phyloP scores from a whole-genome alignment of 2,329 filamentous ascomycete genomes.

The Diaporthe destruens region DNA sequence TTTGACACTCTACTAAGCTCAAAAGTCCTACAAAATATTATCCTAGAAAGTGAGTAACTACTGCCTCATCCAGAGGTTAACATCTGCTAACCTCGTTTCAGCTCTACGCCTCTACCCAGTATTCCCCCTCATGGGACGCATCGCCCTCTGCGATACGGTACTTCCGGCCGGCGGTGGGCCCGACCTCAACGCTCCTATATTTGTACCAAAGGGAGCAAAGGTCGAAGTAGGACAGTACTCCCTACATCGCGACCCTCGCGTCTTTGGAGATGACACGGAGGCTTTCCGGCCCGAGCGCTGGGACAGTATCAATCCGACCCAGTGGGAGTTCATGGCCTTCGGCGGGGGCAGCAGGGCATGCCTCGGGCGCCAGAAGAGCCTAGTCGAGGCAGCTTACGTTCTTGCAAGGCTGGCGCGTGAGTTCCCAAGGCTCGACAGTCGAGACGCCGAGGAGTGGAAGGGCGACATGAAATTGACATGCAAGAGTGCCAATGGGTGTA shows the following conservation, averaged over 20 bases:
- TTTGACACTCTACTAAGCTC: neutral
- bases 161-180: neutral
- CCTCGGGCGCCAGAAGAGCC: neutral
- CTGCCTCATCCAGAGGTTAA: too few relatives aligned
- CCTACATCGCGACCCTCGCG: neutral
- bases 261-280: neutral
- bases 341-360: neutral
- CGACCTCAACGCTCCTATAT: neutral
- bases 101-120: neutral
- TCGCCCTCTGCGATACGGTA: neutral
- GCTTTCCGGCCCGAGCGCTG: conserved; percentile 1
- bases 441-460: neutral
- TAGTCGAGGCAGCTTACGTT: neutral
- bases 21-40: neutral
- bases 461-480: neutral
- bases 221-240: neutral
- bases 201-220: neutral
- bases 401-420: neutral
- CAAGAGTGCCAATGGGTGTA: conserved; percentile 1
- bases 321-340: conserved; percentile 7
- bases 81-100: neutral
- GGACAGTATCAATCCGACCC: neutral
- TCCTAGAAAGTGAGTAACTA: neutral
- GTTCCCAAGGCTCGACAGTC: neutral
- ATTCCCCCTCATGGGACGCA: neutral